A percentile compares a stretch with the other conserved stretches of the same genome.
phyloP scores from a whole-genome alignment of 306 rosid species.

The Casuarina equisetifolia region DNA sequence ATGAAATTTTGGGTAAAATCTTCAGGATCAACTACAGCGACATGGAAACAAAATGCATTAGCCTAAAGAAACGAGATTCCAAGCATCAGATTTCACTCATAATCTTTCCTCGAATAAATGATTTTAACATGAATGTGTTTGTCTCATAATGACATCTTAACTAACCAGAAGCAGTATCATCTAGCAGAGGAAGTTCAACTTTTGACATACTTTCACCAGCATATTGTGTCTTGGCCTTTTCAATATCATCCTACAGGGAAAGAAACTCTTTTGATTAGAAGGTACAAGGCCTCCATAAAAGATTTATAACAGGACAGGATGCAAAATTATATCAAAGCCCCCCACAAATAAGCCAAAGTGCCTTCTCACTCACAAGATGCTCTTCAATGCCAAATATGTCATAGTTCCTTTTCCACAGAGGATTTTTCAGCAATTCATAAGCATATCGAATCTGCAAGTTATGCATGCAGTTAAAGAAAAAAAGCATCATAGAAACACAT shows the following conservation, averaged over 20 bases:
- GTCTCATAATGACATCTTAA: conserved; percentile 23
- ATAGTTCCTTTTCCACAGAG: conserved; percentile 78
- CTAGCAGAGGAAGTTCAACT: conserved; percentile 61
- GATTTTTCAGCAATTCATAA: conserved; percentile 80
- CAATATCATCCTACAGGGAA: conserved; percentile 60
- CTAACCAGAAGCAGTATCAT: conserved; percentile 57
- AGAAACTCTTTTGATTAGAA: conserved; percentile 24
- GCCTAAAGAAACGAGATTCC: conserved; percentile 8
- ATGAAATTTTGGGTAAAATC: conserved; percentile 52
- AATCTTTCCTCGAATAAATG: background rate
- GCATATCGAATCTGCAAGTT: conserved; percentile 79
- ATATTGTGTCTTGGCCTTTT: conserved; percentile 56
- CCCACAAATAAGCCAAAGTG: conserved; percentile 16
- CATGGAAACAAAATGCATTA: conserved; percentile 24
- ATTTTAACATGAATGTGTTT: background rate
- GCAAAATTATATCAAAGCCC: conserved; percentile 1
- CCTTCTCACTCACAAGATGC: conserved; percentile 60
- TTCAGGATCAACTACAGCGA: conserved; percentile 43
- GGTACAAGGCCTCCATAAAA: conserved; percentile 1
- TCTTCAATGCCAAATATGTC: conserved; percentile 80
- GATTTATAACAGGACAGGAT: background rate
- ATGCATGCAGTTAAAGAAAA: conserved; percentile 15
- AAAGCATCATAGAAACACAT: conserved; percentile 13
- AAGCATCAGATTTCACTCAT: background rate
- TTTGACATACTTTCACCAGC: conserved; percentile 55